phyloP scores from a whole-genome alignment of 495 filamentous ascomycete genomes.

The Xylaria venustula region DNA sequence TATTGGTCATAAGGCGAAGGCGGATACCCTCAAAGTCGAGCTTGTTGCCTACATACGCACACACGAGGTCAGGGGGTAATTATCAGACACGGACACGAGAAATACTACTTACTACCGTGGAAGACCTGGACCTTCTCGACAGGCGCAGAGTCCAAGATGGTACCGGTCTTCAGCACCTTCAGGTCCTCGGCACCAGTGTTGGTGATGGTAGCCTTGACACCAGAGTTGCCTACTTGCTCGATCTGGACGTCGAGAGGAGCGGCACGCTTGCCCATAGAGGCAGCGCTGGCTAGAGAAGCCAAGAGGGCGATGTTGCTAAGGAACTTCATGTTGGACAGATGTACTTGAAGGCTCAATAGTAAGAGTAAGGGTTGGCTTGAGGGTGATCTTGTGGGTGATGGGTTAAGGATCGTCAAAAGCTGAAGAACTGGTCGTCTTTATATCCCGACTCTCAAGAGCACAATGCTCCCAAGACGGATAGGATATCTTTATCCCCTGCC shows the following conservation, averaged over 20 bases:
- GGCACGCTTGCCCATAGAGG: constrained; percentile 41
- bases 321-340: constrained; percentile 37
- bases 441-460: background rate
- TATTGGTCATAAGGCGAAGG: constrained; percentile 43
- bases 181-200: constrained; percentile 56
- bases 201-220: constrained; percentile 59
- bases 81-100: background rate
- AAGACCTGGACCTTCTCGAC: constrained; percentile 62
- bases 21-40: constrained; percentile 59
- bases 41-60: constrained; percentile 38
- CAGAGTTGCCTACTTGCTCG: constrained; percentile 52
- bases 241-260: constrained; percentile 52
- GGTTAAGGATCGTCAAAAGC: constrained; percentile 1
- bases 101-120: constrained; percentile 43
- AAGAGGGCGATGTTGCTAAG: constrained; percentile 36
- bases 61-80: background rate
- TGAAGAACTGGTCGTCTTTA: constrained; percentile 13
- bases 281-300: constrained; percentile 43
- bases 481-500: background rate
- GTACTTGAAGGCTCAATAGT: background rate
- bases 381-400: constrained; percentile 14
- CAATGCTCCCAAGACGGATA: background rate
- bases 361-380: background rate
- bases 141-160: constrained; percentile 56
- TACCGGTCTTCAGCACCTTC: constrained; percentile 61